Base-by-base conservation (phyloP, 2,329 filamentous ascomycete genomes). In the Aspergillus fructus region DNA sequence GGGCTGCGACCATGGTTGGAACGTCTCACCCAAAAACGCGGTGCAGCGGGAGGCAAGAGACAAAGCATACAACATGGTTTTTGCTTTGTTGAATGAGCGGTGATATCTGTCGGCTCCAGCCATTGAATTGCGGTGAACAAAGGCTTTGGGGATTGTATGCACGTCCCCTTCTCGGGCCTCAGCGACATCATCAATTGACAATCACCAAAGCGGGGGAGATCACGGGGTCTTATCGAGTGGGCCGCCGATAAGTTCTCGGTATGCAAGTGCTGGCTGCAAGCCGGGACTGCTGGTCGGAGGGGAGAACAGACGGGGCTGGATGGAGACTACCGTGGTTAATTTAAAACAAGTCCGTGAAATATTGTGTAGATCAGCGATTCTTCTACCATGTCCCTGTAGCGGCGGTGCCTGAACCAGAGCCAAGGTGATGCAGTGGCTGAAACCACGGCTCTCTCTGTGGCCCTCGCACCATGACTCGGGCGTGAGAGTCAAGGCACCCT, bases 1-100 rank as follows among this genome's bases (percentile, higher is more conserved):
- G 40, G 68, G 65, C 4, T 74, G 72, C 51, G 64, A 63, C 37
- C 76, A 79, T 61, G 75, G 53, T n/a, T 78, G 71, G 65, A 74
- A 78, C 54, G 75, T 77, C 59, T 61, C 52, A n/a, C 60, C 65
- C 6, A 55, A 64, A 27, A 72, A 68, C 23, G 68, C 68, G 11
- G 57, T 66, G 43, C 59, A 72, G 45, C 61, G 59, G 21, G 55
- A 66, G 49, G 68, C 66, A n/a, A 72, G 67, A 54, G 68, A 74
- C 23, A 68, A 69, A 55, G 69, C 70, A 12, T 76, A 78, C 60
- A 57, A 56, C 2, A 53, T 75, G 56, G 71, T 67, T 3, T 62
- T 73, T 45, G 62, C 72, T 12, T 64, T 73, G 64, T 55, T 72
- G n/a, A 55, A 48, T n/a, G 41, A 42, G 41, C 52, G 33, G 45